These are phyloP conservation scores for Phytophthora idaei DNA, from an alignment of 352 stramenopile genomes.

Conservation along the genomic window DNA sequence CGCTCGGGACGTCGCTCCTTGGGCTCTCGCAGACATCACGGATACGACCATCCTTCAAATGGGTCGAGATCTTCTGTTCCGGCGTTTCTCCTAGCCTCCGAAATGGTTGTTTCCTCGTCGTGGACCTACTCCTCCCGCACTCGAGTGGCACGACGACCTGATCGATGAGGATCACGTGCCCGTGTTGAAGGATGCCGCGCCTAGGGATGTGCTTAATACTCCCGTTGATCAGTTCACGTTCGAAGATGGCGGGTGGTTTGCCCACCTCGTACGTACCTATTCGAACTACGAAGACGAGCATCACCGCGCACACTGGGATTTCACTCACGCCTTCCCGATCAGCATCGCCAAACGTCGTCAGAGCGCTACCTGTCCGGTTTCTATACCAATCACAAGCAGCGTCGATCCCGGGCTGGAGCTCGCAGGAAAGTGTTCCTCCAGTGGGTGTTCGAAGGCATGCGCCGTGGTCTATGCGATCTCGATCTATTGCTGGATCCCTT, in stretches of 20 bases:
- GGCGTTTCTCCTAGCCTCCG: too few species aligned
- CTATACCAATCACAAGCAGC: background rate
- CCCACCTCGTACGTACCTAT: background rate
- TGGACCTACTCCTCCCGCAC: too few species aligned
- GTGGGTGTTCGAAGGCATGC: background rate
- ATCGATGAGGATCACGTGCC: too few species aligned
- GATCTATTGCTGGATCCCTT: constrained; percentile 3
- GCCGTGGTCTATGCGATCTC: background rate
- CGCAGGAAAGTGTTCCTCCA: constrained; percentile 1
- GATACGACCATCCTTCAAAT: too few species aligned
- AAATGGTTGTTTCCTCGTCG: too few species aligned
- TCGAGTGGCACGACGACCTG: too few species aligned
- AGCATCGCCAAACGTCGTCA: background rate
- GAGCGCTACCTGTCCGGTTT: background rate
- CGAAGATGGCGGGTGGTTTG: background rate
- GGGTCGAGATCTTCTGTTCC: too few species aligned
- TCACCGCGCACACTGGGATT: background rate
- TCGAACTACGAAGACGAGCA: background rate
- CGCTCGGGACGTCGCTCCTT: too few species aligned
- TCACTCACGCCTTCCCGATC: background rate
- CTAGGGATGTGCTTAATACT: background rate
- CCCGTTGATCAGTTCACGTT: background rate
- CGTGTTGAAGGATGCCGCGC: too few species aligned
- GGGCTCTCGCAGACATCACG: too few species aligned
- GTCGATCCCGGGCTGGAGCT: background rate